Base-by-base conservation (phyloP, 208 protist species). In the Strigomonas culicis region DNA sequence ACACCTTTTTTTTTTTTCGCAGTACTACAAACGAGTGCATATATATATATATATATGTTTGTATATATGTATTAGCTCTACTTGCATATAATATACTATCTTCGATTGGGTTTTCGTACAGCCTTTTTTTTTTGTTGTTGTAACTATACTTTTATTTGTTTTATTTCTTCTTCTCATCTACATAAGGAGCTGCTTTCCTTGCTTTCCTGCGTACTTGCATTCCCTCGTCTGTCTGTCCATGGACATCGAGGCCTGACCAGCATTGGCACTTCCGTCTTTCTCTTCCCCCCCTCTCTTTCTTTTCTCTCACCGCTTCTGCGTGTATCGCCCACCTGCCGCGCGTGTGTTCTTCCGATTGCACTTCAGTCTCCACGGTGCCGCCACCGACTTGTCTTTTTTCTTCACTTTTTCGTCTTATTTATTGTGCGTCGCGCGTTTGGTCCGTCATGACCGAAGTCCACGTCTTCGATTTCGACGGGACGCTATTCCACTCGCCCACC, bases 391-490 rank as follows among this genome's bases (percentile, higher is more conserved):
- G 8, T 41, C 36, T 41, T 41, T 41, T 41, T 24, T 15, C 52
- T 3, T 24, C 49, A 53, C 21, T 25, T 31, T 47, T 56, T 72
- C 19, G 30, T 47, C 36, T 31, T 25, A 31, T 11, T 53, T 19
- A 3, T 25, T 17, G 30, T 8, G 49, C 51, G 19, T 15, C 2
- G 59, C 17, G 24, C 30, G 36, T 11, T 15, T 11, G 15, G 30
- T 25, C 30, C 2, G 10, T 15, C 3, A 85, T 79, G 68, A 56
- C 69, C 56, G 79, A 94, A 52, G 17, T 94, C 1, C 85, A 94
- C 66, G 68, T 94, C 28, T 94, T 92, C 59, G 88, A 94, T 47
- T 94, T 94, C 81, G 88, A 94, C 57, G 85, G 88, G 15, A 92
- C 85, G 10, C 66, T 92, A 32, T 94, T 94, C 59, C 72, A 80